A percentile compares a stretch with the other conserved stretches of the same genome.
Conservation (phyloP, 1,139 yeast species). For the Blastobotrys malaysiensis region DNA sequence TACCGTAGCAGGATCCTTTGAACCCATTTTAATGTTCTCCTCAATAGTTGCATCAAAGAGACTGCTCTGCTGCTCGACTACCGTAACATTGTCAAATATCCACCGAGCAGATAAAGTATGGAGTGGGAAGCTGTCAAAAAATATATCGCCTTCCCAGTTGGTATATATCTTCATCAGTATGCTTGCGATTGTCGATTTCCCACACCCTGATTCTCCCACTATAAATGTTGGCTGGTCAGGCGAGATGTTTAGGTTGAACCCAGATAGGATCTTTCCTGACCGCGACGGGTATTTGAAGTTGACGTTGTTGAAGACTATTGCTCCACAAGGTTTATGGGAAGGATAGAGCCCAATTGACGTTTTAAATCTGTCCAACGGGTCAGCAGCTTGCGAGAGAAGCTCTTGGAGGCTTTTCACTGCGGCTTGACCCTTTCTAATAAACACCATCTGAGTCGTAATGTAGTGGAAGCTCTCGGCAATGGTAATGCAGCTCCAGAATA, state of each 20-base stretch:
- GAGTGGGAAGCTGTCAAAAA: conserved; percentile 50
- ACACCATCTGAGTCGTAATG: conserved; percentile 22
- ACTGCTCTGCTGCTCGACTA: conserved; percentile 66
- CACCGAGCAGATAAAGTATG: conserved; percentile 42
- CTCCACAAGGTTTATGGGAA: conserved; percentile 35
- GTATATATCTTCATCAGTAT: conserved; percentile 57
- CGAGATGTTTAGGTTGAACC: conserved; percentile 43
- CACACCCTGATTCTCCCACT: conserved; percentile 86
- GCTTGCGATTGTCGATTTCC: conserved; percentile 76
- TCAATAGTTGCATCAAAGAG: conserved; percentile 59
- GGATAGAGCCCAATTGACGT: conserved; percentile 31
- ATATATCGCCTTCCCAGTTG: conserved; percentile 44
- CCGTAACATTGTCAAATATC: conserved; percentile 58
- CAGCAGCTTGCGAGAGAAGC: conserved; percentile 15
- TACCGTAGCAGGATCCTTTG: conserved; percentile 23
- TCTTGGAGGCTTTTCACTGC: conserved; percentile 18
- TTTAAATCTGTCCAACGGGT: conserved; percentile 13
- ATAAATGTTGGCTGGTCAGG: conserved; percentile 52
- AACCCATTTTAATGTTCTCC: conserved; percentile 54
- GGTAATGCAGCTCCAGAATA: conserved; percentile 74
- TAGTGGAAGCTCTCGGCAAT: conserved; percentile 51
- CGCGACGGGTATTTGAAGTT: conserved; percentile 60
- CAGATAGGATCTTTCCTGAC: conserved; percentile 42
- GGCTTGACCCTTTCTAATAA: conserved; percentile 25
- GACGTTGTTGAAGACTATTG: conserved; percentile 48